Percentiles rank a stretch among this genome's conserved stretches.
phyloP scores from a whole-genome alignment of 257 asterid species.

The Thymus quinquecostatus region DNA sequence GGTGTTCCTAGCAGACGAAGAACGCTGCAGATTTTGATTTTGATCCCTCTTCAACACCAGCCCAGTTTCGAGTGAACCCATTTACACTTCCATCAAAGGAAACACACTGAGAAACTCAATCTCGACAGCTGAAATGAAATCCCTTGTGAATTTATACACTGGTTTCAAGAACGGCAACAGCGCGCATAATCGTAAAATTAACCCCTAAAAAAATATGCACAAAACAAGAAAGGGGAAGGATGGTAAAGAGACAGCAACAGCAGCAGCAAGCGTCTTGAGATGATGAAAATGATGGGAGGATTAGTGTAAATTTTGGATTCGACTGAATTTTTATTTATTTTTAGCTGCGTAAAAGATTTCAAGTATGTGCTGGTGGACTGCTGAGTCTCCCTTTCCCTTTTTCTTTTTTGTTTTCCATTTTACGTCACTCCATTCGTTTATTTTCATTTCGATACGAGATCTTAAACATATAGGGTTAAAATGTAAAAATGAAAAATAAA shows the following conservation, averaged over 20 bases:
- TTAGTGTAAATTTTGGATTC: conserved; percentile 15
- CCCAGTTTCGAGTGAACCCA: conserved; percentile 89
- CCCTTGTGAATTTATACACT: conserved; percentile 7
- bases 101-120: conserved; percentile 23
- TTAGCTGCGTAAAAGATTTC: conserved; percentile 24
- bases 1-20: conserved; percentile 44
- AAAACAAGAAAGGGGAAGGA: no score
- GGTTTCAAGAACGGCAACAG: conserved; percentile 31
- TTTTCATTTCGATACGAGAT: not conserved
- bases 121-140: conserved; percentile 15
- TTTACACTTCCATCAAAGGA: conserved; percentile 63
- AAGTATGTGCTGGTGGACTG: conserved; percentile 1
- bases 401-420: not conserved
- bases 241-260: not conserved
- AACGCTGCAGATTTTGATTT: conserved; percentile 46
- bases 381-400: not conserved
- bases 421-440: no score
- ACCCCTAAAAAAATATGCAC: conserved; percentile 10
- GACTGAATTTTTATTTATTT: conserved; percentile 19
- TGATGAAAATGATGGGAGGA: conserved; percentile 22
- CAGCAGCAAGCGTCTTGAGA: conserved; percentile 31
- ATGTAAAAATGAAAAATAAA: no score
- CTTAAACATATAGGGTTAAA: no score
- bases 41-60: conserved; percentile 65
- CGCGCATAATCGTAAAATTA: conserved; percentile 9